A percentile compares a stretch with the other conserved stretches of the same genome.
phyloP scores from a whole-genome alignment of 345 rosid genomes.

The Brassica carinata region DNA sequence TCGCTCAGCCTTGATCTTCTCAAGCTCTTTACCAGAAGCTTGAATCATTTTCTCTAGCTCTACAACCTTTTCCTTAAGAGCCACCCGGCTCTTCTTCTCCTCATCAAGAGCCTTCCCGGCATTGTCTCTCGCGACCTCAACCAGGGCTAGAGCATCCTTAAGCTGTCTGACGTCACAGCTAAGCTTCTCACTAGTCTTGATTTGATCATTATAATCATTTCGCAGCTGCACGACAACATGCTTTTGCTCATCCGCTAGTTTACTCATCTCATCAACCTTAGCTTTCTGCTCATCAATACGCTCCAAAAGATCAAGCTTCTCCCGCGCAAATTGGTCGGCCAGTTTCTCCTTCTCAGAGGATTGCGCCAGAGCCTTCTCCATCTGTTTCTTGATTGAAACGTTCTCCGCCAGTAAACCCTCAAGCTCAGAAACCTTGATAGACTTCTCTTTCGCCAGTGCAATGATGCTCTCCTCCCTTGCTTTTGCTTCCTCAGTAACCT shows the following conservation, averaged over 20 bases:
- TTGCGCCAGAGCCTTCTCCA: conserved; percentile 36
- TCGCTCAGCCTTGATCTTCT: conserved; percentile 42
- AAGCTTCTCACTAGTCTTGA: conserved; percentile 47
- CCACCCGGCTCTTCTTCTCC: conserved; percentile 48
- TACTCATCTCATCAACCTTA: conserved; percentile 49
- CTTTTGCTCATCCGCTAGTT: conserved; percentile 48
- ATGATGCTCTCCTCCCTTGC: conserved; percentile 44
- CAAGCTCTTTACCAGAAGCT: conserved; percentile 43
- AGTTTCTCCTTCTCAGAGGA: conserved; percentile 43
- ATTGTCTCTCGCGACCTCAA: conserved; percentile 50
- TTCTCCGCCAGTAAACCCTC: conserved; percentile 45
- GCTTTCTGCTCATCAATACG: conserved; percentile 43
- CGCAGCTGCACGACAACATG: conserved; percentile 44
- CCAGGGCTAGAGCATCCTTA: conserved; percentile 42
- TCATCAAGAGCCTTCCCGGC: conserved; percentile 45
- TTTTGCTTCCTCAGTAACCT: conserved; percentile 44
- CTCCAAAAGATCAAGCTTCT: conserved; percentile 55
- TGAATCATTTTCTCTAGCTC: conserved; percentile 51
- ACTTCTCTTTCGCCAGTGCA: conserved; percentile 48
- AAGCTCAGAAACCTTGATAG: conserved; percentile 43
- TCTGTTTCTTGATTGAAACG: conserved; percentile 19
- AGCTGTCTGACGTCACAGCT: conserved; percentile 38
- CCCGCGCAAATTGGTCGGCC: conserved; percentile 41
- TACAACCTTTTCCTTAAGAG: conserved; percentile 41
- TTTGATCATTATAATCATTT: conserved; percentile 39